Evolutionary conservation across 2,329 filamentous ascomycete species (phyloP).

Genomic region (Ascochyta koolunga): DNA sequence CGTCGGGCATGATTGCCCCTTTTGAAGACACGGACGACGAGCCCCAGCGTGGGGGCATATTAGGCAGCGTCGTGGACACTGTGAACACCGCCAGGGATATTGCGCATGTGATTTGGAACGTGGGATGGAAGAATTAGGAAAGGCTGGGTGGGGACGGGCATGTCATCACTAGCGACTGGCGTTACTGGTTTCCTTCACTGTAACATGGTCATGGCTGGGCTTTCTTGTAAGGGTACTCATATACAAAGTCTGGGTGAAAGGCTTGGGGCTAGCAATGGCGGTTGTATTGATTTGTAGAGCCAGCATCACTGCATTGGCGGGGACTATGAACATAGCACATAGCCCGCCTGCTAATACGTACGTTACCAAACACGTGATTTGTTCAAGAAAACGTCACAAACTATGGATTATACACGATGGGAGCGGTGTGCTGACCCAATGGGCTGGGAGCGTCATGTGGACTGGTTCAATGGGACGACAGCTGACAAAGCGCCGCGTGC

Average conservation of each 20-base stretch:
- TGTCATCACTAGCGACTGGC: constrained; percentile 33
- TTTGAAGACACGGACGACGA: constrained; percentile 75
- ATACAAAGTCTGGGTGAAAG: constrained; percentile 17
- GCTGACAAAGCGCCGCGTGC: background rate
- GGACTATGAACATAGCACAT: constrained; percentile 23
- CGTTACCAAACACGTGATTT: constrained; percentile 6
- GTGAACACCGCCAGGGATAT: constrained; percentile 70
- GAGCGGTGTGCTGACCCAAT: background rate
- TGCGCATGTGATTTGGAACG: constrained; percentile 70
- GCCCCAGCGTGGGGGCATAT: constrained; percentile 64
- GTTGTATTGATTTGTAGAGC: constrained; percentile 18
- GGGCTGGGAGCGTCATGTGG: background rate
- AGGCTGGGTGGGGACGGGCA: background rate
- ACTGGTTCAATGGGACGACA: constrained; percentile 1
- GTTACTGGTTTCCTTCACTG: constrained; percentile 24
- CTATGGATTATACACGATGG: background rate
- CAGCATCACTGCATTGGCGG: constrained; percentile 22
- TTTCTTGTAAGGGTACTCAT: constrained; percentile 24
- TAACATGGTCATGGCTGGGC: constrained; percentile 25
- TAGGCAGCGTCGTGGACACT: constrained; percentile 82
- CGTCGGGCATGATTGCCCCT: constrained; percentile 91
- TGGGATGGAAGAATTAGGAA: constrained; percentile 62
- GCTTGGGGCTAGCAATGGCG: constrained; percentile 23
- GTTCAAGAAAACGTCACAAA: background rate
- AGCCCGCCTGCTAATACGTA: constrained; percentile 26